phyloP scores from a whole-genome alignment of 768 basidiomycete species.

The Lyophyllum shimeji region DNA sequence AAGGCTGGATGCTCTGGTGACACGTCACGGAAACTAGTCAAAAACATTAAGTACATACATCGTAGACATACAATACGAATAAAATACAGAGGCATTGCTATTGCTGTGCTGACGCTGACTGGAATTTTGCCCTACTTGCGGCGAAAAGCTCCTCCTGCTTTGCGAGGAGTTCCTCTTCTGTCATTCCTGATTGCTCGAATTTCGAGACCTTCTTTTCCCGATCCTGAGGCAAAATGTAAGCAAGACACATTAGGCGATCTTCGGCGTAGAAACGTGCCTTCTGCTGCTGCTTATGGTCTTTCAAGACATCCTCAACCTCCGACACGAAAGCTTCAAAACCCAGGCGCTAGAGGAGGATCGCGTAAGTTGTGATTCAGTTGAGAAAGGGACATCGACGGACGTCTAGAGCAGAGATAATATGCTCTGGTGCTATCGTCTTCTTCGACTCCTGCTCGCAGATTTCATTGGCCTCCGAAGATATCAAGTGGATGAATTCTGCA shows the following conservation, averaged over 20 bases:
- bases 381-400: slow-evolving; percentile 37
- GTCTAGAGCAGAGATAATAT: slow-evolving; percentile 90
- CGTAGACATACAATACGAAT: slow-evolving; percentile 22
- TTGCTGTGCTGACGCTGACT: slow-evolving; percentile 60
- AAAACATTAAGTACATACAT: slow-evolving; percentile 36
- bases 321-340: slow-evolving; percentile 90
- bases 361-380: slow-evolving; percentile 3
- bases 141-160: slow-evolving; percentile 93
- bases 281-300: slow-evolving; percentile 94
- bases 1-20: slow-evolving; percentile 54
- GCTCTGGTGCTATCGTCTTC: slow-evolving; percentile 98
- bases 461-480: slow-evolving; percentile 97
- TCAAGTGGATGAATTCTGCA: slow-evolving; percentile 96
- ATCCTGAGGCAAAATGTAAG: slow-evolving; percentile 47
- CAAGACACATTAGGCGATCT: not conserved
- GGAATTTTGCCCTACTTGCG: slow-evolving; percentile 80
- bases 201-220: slow-evolving; percentile 92
- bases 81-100: slow-evolving; percentile 26
- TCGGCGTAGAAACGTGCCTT: slow-evolving; percentile 57
- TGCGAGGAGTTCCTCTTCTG: slow-evolving; percentile 84
- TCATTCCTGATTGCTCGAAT: slow-evolving; percentile 83
- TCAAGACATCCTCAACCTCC: slow-evolving; percentile 90
- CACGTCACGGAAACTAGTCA: slow-evolving; percentile 34
- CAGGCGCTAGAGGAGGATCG: slow-evolving; percentile 56
- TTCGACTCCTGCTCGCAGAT: slow-evolving; percentile 98